Conservation (phyloP, 1,139 yeast species). For the Hemisphaericaspora xylanilytica region DNA sequence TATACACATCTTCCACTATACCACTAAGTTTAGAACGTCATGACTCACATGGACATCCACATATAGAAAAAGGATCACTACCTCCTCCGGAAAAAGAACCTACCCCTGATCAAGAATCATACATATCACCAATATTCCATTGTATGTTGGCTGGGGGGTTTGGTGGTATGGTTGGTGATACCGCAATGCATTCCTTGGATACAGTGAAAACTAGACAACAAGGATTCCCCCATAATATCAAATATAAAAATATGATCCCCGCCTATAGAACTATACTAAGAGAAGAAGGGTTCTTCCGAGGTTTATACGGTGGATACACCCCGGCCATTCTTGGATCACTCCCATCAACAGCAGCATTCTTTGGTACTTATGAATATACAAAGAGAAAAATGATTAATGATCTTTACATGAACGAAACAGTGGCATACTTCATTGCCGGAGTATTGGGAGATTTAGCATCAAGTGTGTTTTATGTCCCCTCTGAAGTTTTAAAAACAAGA, state of each 20-base stretch:
- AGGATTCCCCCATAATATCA: constrained; percentile 69
- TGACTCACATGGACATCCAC: constrained; percentile 14
- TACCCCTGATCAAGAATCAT: constrained; percentile 5
- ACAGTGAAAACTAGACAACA: constrained; percentile 97
- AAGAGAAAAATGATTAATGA: constrained; percentile 69
- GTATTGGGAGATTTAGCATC: constrained; percentile 88
- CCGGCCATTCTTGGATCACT: constrained; percentile 91
- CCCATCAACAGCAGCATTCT: constrained; percentile 91
- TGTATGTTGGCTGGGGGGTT: constrained; percentile 88
- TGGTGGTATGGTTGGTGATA: constrained; percentile 93
- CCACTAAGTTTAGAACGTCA: constrained; percentile 38
- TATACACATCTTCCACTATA: constrained; percentile 42
- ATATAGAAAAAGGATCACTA: constrained; percentile 2
- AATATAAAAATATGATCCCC: constrained; percentile 63
- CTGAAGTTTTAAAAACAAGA: constrained; percentile 92
- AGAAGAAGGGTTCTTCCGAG: constrained; percentile 83
- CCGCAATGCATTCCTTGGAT: constrained; percentile 91
- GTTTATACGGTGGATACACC: constrained; percentile 86
- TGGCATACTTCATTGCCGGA: constrained; percentile 81
- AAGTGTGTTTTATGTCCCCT: constrained; percentile 92
- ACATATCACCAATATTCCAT: constrained; percentile 48
- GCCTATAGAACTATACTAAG: constrained; percentile 71
- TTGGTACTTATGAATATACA: constrained; percentile 81
- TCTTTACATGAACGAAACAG: constrained; percentile 69
- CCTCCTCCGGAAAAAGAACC: constrained; percentile 8